Conservation (phyloP, 176 grass and related monocot species). For the Avena insularis region DNA sequence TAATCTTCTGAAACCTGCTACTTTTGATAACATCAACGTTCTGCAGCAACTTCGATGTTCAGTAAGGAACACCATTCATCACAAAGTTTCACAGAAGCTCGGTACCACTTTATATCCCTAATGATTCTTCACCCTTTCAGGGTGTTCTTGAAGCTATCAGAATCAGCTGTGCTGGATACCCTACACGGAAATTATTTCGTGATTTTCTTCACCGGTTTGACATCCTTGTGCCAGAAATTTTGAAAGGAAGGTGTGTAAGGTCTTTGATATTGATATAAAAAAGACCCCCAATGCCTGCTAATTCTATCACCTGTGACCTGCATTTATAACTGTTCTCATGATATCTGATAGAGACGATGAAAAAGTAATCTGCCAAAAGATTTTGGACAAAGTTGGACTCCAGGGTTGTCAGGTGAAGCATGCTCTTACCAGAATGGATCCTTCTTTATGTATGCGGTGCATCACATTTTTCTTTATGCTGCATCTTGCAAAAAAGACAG, state of each 20-base stretch:
- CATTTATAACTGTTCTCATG: conserved; percentile 41
- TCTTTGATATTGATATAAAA: conserved; percentile 38
- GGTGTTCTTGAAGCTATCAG: conserved; percentile 99
- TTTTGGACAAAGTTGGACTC: conserved; percentile 81
- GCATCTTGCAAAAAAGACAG: conserved; percentile 10
- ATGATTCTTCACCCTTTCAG: conserved; percentile 49
- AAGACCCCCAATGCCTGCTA: background rate
- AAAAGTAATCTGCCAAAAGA: conserved; percentile 77
- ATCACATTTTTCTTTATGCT: background rate
- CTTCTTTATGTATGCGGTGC: conserved; percentile 22
- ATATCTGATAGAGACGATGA: conserved; percentile 68
- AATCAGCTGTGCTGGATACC: conserved; percentile 98
- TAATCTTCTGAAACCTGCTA: conserved; percentile 85
- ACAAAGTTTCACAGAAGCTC: conserved; percentile 1
- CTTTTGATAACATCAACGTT: conserved; percentile 82
- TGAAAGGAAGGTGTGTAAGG: conserved; percentile 63
- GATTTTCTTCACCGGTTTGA: conserved; percentile 84
- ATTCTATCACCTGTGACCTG: conserved; percentile 14
- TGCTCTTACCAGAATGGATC: conserved; percentile 36
- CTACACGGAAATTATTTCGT: conserved; percentile 86
- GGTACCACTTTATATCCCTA: conserved; percentile 25
- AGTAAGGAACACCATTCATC: conserved; percentile 54
- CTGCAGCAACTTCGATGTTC: conserved; percentile 92
- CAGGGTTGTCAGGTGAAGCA: conserved; percentile 76
- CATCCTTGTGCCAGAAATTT: conserved; percentile 80